Conservation (phyloP, 164 flowering plant species). For the Sedum album region DNA sequence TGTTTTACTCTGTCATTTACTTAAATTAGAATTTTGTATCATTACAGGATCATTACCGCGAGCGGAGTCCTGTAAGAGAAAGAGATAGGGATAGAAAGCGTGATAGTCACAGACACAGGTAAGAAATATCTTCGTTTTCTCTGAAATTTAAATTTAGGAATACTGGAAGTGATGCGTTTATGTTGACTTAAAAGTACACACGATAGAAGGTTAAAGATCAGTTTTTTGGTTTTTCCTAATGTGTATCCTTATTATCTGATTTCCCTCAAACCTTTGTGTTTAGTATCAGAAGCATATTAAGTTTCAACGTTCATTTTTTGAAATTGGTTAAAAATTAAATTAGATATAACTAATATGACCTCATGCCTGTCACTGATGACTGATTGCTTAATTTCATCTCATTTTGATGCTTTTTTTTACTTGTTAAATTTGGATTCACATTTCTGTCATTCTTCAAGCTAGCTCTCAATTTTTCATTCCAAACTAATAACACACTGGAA, state of each 20-base stretch:
- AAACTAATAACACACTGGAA: neutral
- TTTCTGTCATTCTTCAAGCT: neutral
- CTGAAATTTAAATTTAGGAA: neutral
- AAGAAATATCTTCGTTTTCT: neutral
- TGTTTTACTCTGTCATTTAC: neutral
- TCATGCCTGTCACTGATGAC: neutral
- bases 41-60: slow-evolving; percentile 68
- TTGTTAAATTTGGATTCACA: neutral
- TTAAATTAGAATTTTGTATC: neutral
- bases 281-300: neutral
- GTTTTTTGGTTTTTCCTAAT: neutral
- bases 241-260: neutral
- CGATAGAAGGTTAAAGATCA: no score
- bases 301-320: neutral
- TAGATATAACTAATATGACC: no score
- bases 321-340: neutral
- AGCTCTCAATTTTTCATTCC: neutral
- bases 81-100: slow-evolving; percentile 84
- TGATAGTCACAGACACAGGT: slow-evolving; percentile 88
- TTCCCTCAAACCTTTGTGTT: neutral
- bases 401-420: no score
- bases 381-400: neutral
- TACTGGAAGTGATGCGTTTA: neutral
- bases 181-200: no score
- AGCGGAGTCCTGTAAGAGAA: slow-evolving; percentile 75